phyloP scores from a whole-genome alignment of 805 yeast genomes.

The Saccharomycopsis fibuligera region DNA sequence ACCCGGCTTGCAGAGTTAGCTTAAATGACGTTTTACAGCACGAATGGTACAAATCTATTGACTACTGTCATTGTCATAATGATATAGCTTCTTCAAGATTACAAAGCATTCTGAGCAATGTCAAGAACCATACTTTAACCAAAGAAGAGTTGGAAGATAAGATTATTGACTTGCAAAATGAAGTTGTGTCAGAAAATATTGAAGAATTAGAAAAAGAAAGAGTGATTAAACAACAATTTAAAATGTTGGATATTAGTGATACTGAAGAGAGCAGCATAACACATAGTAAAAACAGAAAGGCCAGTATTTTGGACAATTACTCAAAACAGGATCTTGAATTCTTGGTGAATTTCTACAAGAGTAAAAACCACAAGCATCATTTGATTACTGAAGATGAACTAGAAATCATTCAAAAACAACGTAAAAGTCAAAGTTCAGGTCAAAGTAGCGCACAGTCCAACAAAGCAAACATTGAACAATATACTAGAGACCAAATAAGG shows the following conservation, averaged over 20 bases:
- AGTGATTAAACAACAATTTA: conserved; percentile 18
- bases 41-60: conserved; percentile 52
- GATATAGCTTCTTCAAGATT: conserved; percentile 11
- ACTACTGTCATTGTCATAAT: conserved; percentile 40
- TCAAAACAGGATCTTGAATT: conserved; percentile 17
- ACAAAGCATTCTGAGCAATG: neutral
- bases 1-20: conserved; percentile 49
- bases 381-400: conserved; percentile 63
- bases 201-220: conserved; percentile 21
- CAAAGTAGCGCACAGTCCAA: neutral
- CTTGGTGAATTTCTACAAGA: conserved; percentile 21
- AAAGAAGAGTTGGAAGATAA: conserved; percentile 18
- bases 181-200: conserved; percentile 17
- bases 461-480: conserved; percentile 12
- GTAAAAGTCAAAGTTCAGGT: conserved; percentile 14
- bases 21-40: conserved; percentile 52
- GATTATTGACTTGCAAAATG: conserved; percentile 19
- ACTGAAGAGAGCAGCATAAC: conserved; percentile 1
- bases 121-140: conserved; percentile 4
- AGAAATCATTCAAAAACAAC: conserved; percentile 31
- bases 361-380: conserved; percentile 54
- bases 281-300: neutral
- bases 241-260: conserved; percentile 18
- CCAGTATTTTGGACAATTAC: conserved; percentile 13
- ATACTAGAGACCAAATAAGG: conserved; percentile 19